Conservation (phyloP, 1,284 basidiomycete genomes). For the Ceratobasidium sp. region DNA sequence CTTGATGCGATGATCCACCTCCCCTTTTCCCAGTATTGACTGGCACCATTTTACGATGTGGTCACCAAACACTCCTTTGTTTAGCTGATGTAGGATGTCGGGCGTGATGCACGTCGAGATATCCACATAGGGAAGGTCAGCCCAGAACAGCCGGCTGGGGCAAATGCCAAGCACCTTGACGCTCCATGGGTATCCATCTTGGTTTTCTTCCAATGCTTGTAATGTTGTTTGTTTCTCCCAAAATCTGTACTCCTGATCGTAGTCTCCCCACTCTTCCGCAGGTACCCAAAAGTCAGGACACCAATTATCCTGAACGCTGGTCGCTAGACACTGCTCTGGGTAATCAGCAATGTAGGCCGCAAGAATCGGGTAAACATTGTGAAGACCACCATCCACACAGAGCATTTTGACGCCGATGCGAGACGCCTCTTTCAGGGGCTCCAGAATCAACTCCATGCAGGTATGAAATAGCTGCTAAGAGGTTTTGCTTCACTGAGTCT, state of each 20-base stretch:
- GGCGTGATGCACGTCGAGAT: slow-evolving; percentile 55
- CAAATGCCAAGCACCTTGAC: slow-evolving; percentile 17
- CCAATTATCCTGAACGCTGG: slow-evolving; percentile 46
- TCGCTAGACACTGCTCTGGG: slow-evolving; percentile 60
- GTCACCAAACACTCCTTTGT: slow-evolving; percentile 56
- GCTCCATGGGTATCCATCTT: slow-evolving; percentile 6
- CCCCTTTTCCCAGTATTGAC: slow-evolving; percentile 26
- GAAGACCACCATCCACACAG: slow-evolving; percentile 46
- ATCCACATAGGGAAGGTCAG: slow-evolving; percentile 53
- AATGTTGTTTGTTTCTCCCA: slow-evolving; percentile 44
- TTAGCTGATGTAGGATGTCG: slow-evolving; percentile 56
- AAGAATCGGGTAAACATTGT: slow-evolving; percentile 58
- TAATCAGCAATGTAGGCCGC: slow-evolving; percentile 62
- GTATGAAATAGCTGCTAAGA: slow-evolving; percentile 49
- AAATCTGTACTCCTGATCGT: neutral
- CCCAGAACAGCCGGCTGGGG: slow-evolving; percentile 56
- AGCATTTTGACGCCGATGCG: slow-evolving; percentile 38
- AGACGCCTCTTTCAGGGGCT: slow-evolving; percentile 41
- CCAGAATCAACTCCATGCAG: slow-evolving; percentile 48
- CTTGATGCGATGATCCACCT: slow-evolving; percentile 51
- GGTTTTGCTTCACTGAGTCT: neutral
- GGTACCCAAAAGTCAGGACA: neutral
- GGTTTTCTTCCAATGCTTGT: slow-evolving; percentile 8
- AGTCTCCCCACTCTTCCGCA: neutral
- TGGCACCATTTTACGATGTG: slow-evolving; percentile 54